Percentiles rank a stretch among this genome's conserved stretches.
Evolutionary conservation across 176 grass and related monocot genomes (phyloP).

Genomic region (Lolium perenne): DNA sequence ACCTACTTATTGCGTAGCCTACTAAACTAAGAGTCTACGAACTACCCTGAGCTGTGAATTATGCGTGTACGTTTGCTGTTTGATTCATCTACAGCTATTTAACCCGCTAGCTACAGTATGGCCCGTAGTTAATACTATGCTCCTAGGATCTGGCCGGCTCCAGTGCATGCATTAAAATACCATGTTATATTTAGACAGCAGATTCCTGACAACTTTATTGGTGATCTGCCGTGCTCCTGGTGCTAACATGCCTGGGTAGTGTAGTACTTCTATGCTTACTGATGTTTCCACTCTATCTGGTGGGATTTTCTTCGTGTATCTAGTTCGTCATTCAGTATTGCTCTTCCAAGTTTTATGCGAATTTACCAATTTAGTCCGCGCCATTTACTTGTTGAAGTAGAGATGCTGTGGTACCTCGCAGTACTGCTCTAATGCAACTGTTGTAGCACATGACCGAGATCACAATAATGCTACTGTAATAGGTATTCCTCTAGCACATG

Average conservation of each 20-base stretch:
- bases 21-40: slow-evolving; percentile 8
- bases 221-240: neutral
- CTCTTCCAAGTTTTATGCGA: neutral
- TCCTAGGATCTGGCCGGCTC: slow-evolving; percentile 45
- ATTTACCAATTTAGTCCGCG: slow-evolving; percentile 27
- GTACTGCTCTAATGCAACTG: slow-evolving; percentile 8
- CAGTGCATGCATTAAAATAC: slow-evolving; percentile 15
- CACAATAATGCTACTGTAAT: neutral
- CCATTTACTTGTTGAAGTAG: slow-evolving; percentile 26
- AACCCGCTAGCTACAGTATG: slow-evolving; percentile 25
- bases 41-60: slow-evolving; percentile 21
- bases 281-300: neutral
- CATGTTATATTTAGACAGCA: neutral
- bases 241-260: slow-evolving; percentile 28
- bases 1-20: slow-evolving; percentile 13
- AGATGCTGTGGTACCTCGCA: neutral
- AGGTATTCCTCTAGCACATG: neutral
- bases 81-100: slow-evolving; percentile 40
- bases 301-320: slow-evolving; percentile 3
- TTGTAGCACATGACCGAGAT: slow-evolving; percentile 7
- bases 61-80: slow-evolving; percentile 34
- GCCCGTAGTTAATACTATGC: slow-evolving; percentile 28
- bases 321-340: neutral
- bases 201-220: slow-evolving; percentile 30
- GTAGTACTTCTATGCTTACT: neutral